phyloP scores from a whole-genome alignment of 108 stramenopile species.

The Stephanodiscus triporus region DNA sequence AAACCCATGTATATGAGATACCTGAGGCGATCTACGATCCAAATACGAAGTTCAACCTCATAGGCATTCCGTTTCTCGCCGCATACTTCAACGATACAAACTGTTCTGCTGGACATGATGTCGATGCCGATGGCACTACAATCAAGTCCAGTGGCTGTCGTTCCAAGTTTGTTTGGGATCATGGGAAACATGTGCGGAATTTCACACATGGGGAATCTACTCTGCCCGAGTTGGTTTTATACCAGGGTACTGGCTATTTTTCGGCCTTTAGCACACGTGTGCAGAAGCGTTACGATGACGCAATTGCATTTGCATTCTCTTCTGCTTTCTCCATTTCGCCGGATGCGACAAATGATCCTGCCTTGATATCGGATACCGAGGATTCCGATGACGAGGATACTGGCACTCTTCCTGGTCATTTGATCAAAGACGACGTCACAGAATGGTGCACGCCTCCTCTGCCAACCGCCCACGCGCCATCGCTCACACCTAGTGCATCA shows the following conservation, averaged over 20 bases:
- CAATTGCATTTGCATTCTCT: not conserved
- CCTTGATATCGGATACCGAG: not conserved
- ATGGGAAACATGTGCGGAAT: not conserved
- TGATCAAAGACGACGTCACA: too few species aligned
- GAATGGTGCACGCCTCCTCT: too few species aligned
- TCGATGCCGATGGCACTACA: not conserved
- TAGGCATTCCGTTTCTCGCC: not conserved
- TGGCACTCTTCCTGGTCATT: not conserved
- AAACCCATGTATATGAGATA: not conserved
- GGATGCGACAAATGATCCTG: not conserved
- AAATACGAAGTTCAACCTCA: not conserved
- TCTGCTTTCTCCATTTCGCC: conserved; percentile 4
- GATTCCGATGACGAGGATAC: not conserved
- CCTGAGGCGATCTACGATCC: not conserved
- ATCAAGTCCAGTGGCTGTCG: not conserved
- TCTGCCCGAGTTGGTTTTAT: not conserved
- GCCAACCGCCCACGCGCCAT: too few species aligned
- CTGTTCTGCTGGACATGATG: not conserved
- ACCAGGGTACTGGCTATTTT: not conserved
- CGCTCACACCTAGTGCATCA: too few species aligned
- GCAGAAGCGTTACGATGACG: not conserved
- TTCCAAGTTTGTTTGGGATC: not conserved
- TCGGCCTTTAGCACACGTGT: conserved; percentile 3
- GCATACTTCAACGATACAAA: not conserved
- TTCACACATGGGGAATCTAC: not conserved